Conservation (phyloP, 495 filamentous ascomycete species). For the Parmelia sp. region DNA sequence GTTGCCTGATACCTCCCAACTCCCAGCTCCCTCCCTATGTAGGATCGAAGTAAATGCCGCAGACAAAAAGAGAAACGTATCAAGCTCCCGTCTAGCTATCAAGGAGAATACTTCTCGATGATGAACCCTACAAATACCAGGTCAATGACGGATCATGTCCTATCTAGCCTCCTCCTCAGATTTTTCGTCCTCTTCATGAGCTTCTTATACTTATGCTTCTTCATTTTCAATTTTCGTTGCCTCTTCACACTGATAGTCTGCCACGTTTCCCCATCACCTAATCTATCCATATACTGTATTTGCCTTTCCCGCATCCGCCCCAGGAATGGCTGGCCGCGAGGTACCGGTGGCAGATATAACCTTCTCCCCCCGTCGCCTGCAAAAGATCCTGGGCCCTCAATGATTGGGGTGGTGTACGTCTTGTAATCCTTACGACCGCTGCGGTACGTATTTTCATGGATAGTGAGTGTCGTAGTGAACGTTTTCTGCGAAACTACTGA, state of each 20-base stretch:
- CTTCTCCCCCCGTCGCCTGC: background rate
- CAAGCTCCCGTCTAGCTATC: background rate
- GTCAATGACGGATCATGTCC: constrained; percentile 31
- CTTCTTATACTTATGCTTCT: constrained; percentile 99
- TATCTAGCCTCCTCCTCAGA: constrained; percentile 78
- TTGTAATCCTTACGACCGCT: constrained; percentile 62
- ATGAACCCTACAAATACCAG: background rate
- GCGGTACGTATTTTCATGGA: constrained; percentile 67
- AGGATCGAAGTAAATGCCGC: background rate
- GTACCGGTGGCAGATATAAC: constrained; percentile 9
- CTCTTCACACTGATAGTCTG: constrained; percentile 78
- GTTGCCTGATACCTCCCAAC: background rate
- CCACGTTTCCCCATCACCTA: constrained; percentile 31
- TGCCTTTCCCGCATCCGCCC: constrained; percentile 19
- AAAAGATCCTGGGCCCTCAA: constrained; percentile 6
- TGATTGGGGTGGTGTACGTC: constrained; percentile 22
- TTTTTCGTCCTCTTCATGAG: constrained; percentile 87
- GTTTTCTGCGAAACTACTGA: constrained; percentile 41
- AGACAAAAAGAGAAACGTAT: background rate
- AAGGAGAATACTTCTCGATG: too few relatives aligned
- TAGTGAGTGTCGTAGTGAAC: constrained; percentile 75
- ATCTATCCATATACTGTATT: constrained; percentile 13
- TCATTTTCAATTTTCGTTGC: constrained; percentile 92
- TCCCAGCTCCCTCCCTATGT: background rate
- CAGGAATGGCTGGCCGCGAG: constrained; percentile 18